Evolutionary conservation across 768 basidiomycete genomes (phyloP), one percentile per base, ranked within the genome.

Genomic region (Russula sp.): DNA sequence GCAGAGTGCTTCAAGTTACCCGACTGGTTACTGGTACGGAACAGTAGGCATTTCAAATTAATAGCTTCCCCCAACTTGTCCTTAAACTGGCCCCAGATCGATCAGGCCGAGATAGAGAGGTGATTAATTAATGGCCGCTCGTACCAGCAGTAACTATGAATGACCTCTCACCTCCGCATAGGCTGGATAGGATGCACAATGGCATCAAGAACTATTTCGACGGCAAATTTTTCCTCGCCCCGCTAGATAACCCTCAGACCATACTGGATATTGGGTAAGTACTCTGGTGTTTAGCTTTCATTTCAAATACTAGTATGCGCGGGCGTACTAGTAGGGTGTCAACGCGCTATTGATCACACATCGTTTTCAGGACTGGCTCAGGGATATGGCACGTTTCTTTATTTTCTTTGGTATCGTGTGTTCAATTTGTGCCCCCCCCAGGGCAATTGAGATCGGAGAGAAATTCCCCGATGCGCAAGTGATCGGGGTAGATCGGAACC

Each of bases 201-300:
- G 69, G 66, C 11, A 57, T 72, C 60, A 69, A 64, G 58, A 54
- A 37, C 6, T 71, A 65, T 54, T 39, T 70, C 35, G 61, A 62
- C 16, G 61, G 66, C 40, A 57, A 61, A 16, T 45, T 70, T 22
- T 57, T 63, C 22, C 59, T 65, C 10, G 68, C 60, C 3, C 62
- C 63, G 31, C 60, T 71, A 16, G 61, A 59, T 5, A 59, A 67
- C 16, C 71, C 71, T 0, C 61, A 59, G n/a, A 66, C 57, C 8
- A 71, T 71, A 50, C 51, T 71, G 31, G 71, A 71, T 34, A 52
- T 71, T 45, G 71, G 71, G 71, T 71, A 55, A 22, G 20, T 34
- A 39, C n/a, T 58, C n/a, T 51, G 47, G 7, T 61, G 65, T 39
- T 53, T 27, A 27, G 10, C 4, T 5, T 11, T 5, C 6, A 18